Base-by-base conservation (phyloP, 1,284 basidiomycete genomes). In the Naganishia liquefaciens region DNA sequence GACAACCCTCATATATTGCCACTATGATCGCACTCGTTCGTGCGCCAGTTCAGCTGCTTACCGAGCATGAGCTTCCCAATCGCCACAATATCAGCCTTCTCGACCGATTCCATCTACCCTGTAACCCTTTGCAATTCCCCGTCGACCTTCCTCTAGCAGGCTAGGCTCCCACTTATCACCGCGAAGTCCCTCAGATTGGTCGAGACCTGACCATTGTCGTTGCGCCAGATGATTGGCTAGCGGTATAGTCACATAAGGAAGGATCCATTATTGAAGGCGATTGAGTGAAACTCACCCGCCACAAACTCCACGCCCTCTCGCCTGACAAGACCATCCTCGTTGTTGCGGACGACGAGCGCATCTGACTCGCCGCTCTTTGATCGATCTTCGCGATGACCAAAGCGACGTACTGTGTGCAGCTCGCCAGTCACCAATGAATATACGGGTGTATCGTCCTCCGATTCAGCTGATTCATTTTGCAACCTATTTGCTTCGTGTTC, bases 401-500 rank as follows among this genome's bases (percentile, higher is more conserved):
- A 47, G 58, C 33, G 47, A 28, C 52, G 42, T 46, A 54, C 52
- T 81, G 62, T 90, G 85, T 93, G 83, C 74, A 95, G 96, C 64
- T 84, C 88, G 17, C 95, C 95, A 1, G 90, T 93, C 3, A 91
- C 81, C 5, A 94, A 83, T 0, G 93, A 96, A 76, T 95, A 98
- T 9, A 85, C 81, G 0, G 91, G 92, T 67, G 83, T 83, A 66
- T 91, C 89, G 2, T 78, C 75, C 3, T 74, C 71, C 2, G 64
- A 71, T 4, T 70, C 69, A 1, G 62, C 64, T 33, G 44, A 21
- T 21, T 53, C 43, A 5, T 23, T 66, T 17, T 64, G 68, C 15
- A 52, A 58, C 69, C 88, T 85, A 37, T 77, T 77, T 5, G 76
- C 75, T 17, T 80, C 76, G n/a, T 63, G 60, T 39, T 68, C 65